Evolutionary conservation across 176 grass and related monocot genomes (phyloP), one percentile per base, ranked within the genome.

Genomic region (Hsuehochloa calcarea): DNA sequence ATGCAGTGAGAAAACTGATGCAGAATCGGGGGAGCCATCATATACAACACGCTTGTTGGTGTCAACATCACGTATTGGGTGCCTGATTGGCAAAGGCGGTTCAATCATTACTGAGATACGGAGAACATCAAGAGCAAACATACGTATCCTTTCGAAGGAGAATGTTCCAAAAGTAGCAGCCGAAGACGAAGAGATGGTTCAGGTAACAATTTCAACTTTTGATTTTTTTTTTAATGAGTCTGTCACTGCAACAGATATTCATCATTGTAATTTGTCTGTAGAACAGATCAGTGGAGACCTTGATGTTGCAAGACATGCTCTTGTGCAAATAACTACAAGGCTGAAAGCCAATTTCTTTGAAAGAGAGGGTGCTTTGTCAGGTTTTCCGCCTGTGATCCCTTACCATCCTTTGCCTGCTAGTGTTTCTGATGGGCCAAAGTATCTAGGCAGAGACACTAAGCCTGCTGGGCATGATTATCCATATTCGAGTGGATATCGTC

Each of bases 301-400:
- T 92, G 97, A 92, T 70, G 82, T 94, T 71, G 90, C 86, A 74
- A 94, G 91, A 70, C 77, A 89, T 86, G 97, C 97, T 77, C 91
- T 99, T 70, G 41, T 99, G 75, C 89, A 92, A 92, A 90, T 99
- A 88, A 92, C 93, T 76, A 92, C 92, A 49, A 91, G 97, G 49
- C 88, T 99, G 82, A 99, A 94, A 74, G 93, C 97, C 84, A 99
- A 99, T 87, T 89, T 96, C 75, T 99, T 99, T 91, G 97, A 99
- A 81, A 96, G 93, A 66, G 97, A 99, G 82, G 74, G 85, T 71
- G 85, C 90, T 78, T 88, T 97, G 66, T 87, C 93, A 79, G 55
- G 88, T 79, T 84, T 94, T 72, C 83, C 86, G 64, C 74, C 97
- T 79, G 69, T 85, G 39, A 81, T 90, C 59, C 85, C 90, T 4